Evolutionary conservation across 306 rosid species (phyloP), one percentile per base, ranked within the genome.

Genomic region (Sphenostylis stenocarpa): DNA sequence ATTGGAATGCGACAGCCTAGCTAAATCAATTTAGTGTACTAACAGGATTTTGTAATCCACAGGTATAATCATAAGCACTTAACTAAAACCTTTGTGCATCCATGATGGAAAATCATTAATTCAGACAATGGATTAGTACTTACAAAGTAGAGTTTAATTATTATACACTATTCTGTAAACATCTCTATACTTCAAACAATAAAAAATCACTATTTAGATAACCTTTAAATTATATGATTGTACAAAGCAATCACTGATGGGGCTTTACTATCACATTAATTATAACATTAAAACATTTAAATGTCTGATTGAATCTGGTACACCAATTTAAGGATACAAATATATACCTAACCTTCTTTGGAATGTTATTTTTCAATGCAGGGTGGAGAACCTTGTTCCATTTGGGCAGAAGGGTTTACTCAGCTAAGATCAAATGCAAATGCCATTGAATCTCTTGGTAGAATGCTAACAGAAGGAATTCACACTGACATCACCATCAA

Each of bases 401-500:
- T 96, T 45, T 96, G 97, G 98, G 82, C 83, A 4, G 86, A 82
- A 65, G 98, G 97, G 12, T 74, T 69, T 51, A 77, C 93, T 11
- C 85, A 81, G 49, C 78, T 82, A 44, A 89, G 72, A 39, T 91
- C 97, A 24, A 86, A 92, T 82, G 86, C 85, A 69, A 84, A 85
- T 66, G 99, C 98, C 49, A 86, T 91, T 34, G 82, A 84, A 9
- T 83, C 91, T 41, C 91, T 92, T 12, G 80, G 94, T 26, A 88
- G 80, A 85, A 92, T 96, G 99, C 83, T 96, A 76, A 85, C 83
- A 60, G 96, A 92, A 85, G 80, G 94, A 70, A 89, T 96, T 67
- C 99, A 96, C 93, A 86, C 99, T 0, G 99, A 96, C 85, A 89
- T 96, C 52, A 57, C 84, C 62, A 91, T 96, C 71, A 90, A 91